These are phyloP conservation scores for Allomyces macrogynus DNA, from an alignment of 192 early-diverging fungal genomes.

Conservation along the genomic window DNA sequence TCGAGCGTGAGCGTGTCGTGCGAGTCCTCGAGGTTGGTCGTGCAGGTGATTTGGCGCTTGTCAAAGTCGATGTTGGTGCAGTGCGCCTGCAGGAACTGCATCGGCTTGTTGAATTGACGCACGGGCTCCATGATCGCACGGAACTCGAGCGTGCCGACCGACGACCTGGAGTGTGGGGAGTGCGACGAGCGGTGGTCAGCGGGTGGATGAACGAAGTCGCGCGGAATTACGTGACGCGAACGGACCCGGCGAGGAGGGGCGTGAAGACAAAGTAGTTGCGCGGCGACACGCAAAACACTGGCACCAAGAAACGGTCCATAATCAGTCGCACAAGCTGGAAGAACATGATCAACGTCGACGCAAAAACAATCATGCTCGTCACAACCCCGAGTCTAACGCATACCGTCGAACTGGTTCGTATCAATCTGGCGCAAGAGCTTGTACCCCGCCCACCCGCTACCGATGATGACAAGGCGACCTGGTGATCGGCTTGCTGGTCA, in stretches of 20 bases:
- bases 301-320: too few relatives aligned
- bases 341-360: too few relatives aligned
- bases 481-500: too few relatives aligned
- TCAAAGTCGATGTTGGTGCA: conserved; percentile 26
- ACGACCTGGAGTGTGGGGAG: conserved; percentile 6
- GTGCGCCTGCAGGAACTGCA: conserved; percentile 46
- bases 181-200: too few relatives aligned
- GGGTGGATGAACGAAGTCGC: too few relatives aligned
- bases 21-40: conserved; percentile 12
- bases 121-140: conserved; percentile 72
- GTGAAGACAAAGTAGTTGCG: conserved; percentile 75
- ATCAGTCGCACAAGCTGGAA: too few relatives aligned
- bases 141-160: conserved; percentile 72
- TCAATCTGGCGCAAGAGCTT: conserved; percentile 49
- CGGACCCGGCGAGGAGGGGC: conserved; percentile 44
- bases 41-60: conserved; percentile 16
- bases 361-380: too few relatives aligned
- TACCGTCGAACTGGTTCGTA: conserved; percentile 40
- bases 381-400: too few relatives aligned
- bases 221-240: too few relatives aligned
- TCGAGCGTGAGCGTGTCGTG: conserved; percentile 21
- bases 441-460: conserved; percentile 38
- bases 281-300: conserved; percentile 4
- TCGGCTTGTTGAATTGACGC: conserved; percentile 26
- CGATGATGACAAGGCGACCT: conserved; percentile 19